phyloP scores from a whole-genome alignment of 139 green algal species.

The Pleodorina starrii region DNA sequence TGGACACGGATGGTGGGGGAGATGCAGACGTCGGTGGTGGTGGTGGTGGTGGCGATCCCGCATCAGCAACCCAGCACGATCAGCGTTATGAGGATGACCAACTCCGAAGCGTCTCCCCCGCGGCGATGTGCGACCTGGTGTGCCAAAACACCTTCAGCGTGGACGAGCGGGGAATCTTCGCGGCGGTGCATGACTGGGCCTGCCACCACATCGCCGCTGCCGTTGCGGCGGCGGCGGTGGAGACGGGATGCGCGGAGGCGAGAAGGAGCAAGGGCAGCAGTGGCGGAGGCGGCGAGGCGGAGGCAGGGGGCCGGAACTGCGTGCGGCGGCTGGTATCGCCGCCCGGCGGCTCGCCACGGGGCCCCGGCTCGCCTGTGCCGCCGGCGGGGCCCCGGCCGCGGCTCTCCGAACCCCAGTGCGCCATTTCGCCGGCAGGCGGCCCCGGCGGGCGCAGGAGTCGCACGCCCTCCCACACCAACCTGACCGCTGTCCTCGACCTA shows the following conservation, averaged over 20 bases:
- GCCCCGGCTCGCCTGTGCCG: background rate
- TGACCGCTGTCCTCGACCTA: too few relatives aligned
- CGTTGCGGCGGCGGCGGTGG: background rate
- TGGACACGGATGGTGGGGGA: too few relatives aligned
- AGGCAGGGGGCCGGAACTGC: background rate
- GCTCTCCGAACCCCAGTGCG: background rate
- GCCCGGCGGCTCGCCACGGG: background rate
- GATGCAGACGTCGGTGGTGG: too few relatives aligned
- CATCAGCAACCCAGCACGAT: too few relatives aligned
- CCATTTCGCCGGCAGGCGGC: too few relatives aligned
- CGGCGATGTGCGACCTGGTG: conserved; percentile 50
- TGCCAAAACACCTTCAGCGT: conserved; percentile 50
- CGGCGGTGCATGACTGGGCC: conserved; percentile 6
- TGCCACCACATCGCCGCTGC: background rate
- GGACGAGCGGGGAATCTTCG: conserved; percentile 57
- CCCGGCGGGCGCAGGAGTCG: background rate
- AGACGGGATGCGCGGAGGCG: background rate
- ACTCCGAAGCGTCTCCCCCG: conserved; percentile 12
- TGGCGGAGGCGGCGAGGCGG: background rate
- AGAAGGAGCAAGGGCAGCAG: background rate
- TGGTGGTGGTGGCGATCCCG: too few relatives aligned
- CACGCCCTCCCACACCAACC: background rate
- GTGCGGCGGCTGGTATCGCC: background rate
- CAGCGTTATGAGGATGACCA: conserved; percentile 15
- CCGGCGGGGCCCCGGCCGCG: background rate